A percentile compares a stretch with the other conserved stretches of the same genome.
phyloP scores from a whole-genome alignment of 768 basidiomycete species.

The Trametes cinnabarina region DNA sequence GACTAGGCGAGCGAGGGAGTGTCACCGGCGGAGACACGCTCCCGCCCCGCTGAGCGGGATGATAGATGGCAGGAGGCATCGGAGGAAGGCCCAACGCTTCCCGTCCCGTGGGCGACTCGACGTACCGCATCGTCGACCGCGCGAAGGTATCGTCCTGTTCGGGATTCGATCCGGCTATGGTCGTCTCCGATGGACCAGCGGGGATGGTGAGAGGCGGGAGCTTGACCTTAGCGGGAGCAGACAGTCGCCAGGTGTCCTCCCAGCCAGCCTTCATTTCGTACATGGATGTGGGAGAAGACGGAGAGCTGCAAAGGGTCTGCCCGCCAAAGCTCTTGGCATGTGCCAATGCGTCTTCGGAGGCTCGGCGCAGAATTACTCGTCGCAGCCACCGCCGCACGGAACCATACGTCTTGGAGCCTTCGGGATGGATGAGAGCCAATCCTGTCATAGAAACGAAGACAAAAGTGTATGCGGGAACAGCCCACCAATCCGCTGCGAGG shows the following conservation, averaged over 20 bases:
- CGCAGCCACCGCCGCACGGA: slow-evolving; percentile 19
- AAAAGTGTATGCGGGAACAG: slow-evolving; percentile 14
- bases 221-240: slow-evolving; percentile 8
- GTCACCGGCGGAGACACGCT: neutral
- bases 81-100: slow-evolving; percentile 20
- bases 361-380: neutral
- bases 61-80: slow-evolving; percentile 3
- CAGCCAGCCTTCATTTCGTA: slow-evolving; percentile 22
- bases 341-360: neutral
- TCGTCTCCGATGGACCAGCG: slow-evolving; percentile 7
- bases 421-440: slow-evolving; percentile 10
- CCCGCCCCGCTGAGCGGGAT: neutral
- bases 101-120: slow-evolving; percentile 27
- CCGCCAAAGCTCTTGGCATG: slow-evolving; percentile 8
- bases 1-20: neutral
- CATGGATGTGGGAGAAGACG: slow-evolving; percentile 17
- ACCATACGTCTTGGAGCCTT: slow-evolving; percentile 11
- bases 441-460: slow-evolving; percentile 13
- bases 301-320: slow-evolving; percentile 14
- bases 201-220: slow-evolving; percentile 15
- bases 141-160: slow-evolving; percentile 27
- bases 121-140: slow-evolving; percentile 24
- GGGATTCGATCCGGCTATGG: neutral
- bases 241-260: slow-evolving; percentile 17
- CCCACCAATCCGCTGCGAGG: slow-evolving; percentile 19